Conservation (phyloP, 2,329 filamentous ascomycete species). For the Neofusicoccum sp. region DNA sequence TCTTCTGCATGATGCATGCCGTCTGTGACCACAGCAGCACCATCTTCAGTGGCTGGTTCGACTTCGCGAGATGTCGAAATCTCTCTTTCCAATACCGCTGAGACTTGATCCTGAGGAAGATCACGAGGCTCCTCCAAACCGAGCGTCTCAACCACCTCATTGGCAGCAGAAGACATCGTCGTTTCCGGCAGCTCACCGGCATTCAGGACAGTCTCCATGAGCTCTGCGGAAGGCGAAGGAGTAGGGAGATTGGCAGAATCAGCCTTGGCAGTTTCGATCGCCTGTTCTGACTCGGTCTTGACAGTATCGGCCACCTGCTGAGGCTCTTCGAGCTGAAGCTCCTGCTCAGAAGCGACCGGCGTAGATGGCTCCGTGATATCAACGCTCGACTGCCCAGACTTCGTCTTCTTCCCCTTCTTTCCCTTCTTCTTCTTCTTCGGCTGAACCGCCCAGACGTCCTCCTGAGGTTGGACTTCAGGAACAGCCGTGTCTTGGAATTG, state of each 20-base stretch:
- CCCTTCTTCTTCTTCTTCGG: conserved; percentile 17
- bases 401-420: conserved; percentile 10
- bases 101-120: neutral
- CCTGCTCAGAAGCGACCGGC: neutral
- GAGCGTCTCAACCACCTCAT: neutral
- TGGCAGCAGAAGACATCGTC: neutral
- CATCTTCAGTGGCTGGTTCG: too few species aligned
- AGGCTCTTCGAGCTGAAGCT: neutral
- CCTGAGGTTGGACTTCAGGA: neutral
- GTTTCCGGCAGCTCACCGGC: conserved; percentile 9
- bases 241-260: neutral
- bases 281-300: too few species aligned
- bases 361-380: neutral
- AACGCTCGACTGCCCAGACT: neutral
- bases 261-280: neutral
- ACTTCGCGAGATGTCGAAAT: too few species aligned
- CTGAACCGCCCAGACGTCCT: neutral
- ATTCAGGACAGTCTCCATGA: neutral
- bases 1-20: neutral
- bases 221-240: neutral
- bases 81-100: neutral
- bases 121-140: neutral
- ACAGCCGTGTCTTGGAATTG: neutral
- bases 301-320: neutral
- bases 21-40: too few species aligned